Evolutionary conservation across 208 protist genomes (phyloP), one percentile per base, ranked within the genome.

Genomic region (Trichomonas vaginalis): DNA sequence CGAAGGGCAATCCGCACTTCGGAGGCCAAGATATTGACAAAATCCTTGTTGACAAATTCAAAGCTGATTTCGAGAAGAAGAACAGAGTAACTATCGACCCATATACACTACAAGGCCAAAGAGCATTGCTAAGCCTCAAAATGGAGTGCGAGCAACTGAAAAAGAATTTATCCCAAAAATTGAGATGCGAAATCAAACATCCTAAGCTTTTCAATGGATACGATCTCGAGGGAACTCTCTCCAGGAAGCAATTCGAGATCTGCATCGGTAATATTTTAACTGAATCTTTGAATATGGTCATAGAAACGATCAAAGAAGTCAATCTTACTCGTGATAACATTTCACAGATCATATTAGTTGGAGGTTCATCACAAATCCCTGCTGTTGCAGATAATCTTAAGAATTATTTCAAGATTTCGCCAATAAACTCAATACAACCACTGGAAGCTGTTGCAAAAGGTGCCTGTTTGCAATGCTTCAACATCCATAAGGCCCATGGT

Each of bases 381-480:
- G 95, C 86, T 83, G 90, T 97, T 23, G 95, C 95, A 56, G 9
- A 96, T 48, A 27, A 96, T 1, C 96, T 97, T 49, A 97, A 97
- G 47, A 95, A 82, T 39, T 96, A 96, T 35, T 96, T 96, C 62
- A 42, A 83, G 42, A 96, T 39, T 40, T 96, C 49, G 8, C 32
- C 32, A 39, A 32, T 70, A 4, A 70, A 70, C 21, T 8, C 6
- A 14, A 96, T 97, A 48, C 97, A 97, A 82, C 96, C 96, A 70
- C 96, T 97, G 95, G 95, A 56, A 97, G 98, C 98, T 45, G 99
- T 99, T 42, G 99, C 99, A 21, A 98, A 98, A 96, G 99, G 99
- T 96, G 99, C 99, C 0, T 98, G 98, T 12, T 97, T 99, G 8
- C 98, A 99, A 97, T 98, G 97, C 56, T 98, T 97, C 62, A 97